Base-by-base conservation (phyloP, 805 yeast genomes). In the Schwanniomyces yamadae region DNA sequence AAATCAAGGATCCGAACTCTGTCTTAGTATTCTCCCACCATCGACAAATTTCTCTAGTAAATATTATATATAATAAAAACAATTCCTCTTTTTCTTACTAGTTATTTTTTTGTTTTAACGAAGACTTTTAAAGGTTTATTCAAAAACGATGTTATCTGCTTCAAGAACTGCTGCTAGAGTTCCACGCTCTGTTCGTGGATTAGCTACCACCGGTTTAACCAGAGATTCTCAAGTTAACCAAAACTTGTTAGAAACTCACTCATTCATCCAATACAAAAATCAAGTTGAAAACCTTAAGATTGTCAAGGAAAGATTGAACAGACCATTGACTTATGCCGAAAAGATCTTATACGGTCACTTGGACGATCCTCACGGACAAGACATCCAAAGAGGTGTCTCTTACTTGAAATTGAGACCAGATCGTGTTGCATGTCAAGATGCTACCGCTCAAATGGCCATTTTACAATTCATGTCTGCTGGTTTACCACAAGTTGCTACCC, bases 391-490 rank as follows among this genome's bases (percentile, higher is more conserved):
- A 64, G 97, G 98, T 60, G 77, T 80, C 39, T 83, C 93, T 33
- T 91, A 91, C 71, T 77, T 90, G 66, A 91, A 91, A 71, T 77
- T 91, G 61, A 83, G 95, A 70, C 98, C 98, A 37, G 98, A 90
- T 66, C 81, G 98, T 66, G 97, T 91, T 44, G 97, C 97, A 33
- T 89, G 95, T 84, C 98, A 90, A 75, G 98, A 90, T 74, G 98
- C 98, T 40, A 88, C 96, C 40, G 97, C 97, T 40, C 98, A 90
- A 74, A 90, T 90, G 98, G 96, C 97, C 39, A 78, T 90, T 52
- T 73, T 90, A 58, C 98, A 90, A 73, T 90, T 90, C 66, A 89
- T 89, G 95, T 84, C 95, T 43, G 95, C 95, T 52, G 95, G 95
- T 56, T 71, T 89, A 79, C 83, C 86, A 44, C 77, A 80, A 59